Evolutionary conservation across 2,329 filamentous ascomycete genomes (phyloP), one percentile per base, ranked within the genome.

Genomic region (Bipolaris sorokiniana): DNA sequence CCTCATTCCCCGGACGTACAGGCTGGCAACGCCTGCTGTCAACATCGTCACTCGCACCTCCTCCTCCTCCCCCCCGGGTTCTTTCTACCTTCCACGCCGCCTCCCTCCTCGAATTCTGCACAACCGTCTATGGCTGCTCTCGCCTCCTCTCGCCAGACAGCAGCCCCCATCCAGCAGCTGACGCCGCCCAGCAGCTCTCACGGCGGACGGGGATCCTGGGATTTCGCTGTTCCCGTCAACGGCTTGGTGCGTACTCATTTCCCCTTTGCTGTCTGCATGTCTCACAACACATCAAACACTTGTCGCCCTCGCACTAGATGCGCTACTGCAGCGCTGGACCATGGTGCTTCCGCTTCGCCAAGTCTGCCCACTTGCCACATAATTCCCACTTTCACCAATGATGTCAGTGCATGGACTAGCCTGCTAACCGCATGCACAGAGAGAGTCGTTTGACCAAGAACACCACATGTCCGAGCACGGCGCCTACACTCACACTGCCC

Each of bases 141-240:
- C 41, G 69, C 68, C 42, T 71, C 73, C 23, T 64, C 68, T 51
- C 70, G 62, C 56, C 73, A 71, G 56, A 61, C 66, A n/a, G 61
- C 63, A 60, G 63, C 65, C 49, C 59, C 66, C 37, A 58, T 67
- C 47, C 69, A 72, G 56, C 75, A 76, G 59, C 67, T 77, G 56
- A 77, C 75, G 11, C 76, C 76, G 48, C 76, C 76, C 33, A 76
- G 70, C 60, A 77, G 75, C 59, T 73, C 75, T 11, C 75, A 78
- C 70, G 75, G 75, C 58, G 72, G 63, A 44, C 60, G 71, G 54
- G 70, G 66, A 56, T 66, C 68, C 48, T 77, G 76, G 75, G 74
- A 78, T 47, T 73, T 73, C 60, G 75, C 76, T 40, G 76, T 78
- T 46, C 75, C 76, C 54, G 49, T 77, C 45, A 67, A 71, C 56